Base-by-base conservation (phyloP, 2,329 filamentous ascomycete species). In the Fusarium lyarnte region DNA sequence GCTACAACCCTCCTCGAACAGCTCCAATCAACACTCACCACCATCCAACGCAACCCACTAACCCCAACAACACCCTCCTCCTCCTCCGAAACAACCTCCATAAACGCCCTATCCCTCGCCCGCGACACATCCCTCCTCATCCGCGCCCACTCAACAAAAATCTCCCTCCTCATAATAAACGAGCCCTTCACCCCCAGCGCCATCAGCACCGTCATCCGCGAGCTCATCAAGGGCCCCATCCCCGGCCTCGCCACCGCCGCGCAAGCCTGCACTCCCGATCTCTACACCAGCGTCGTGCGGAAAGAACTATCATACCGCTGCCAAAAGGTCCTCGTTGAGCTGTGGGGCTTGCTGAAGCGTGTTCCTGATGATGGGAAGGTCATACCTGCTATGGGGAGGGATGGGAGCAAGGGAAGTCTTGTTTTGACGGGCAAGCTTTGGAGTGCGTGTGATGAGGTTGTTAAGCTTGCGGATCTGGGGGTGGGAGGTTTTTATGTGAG, bases 141-240 rank as follows among this genome's bases (percentile, higher is more conserved):
- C 66, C 91, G 90, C 79, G 93, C 94, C 0, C 94, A 98, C 79
- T 89, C 91, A 4, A 97, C 94, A 10, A 97, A 97, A 71, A 87
- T 98, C 31, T 95, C 93, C 0, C 90, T 98, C 2, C 88, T 98
- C 17, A 89, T 96, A 3, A 92, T 97, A 77, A 97, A 93, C 77
- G 88, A 93, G 23, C 95, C 95, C 2, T 97, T 97, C 74, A 96
- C 94, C 0, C 91, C 93, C 0, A 90, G 91, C 2, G 95, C 94
- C 9, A 86, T 97, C 38, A 84, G 82, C 14, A 90, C 87, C 29
- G 90, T 97, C 19, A 84, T 98, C 8, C 87, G 89, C 38, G 90
- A 94, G 64, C 86, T 97, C n/a, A 87, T 91, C 27, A 86, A 89
- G 17, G 90, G 90, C 0, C 90, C 93, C n/a, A 85, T 97, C 0